phyloP scores from a whole-genome alignment of 108 stramenopile species.

The Fragilariopsis cylindrus region DNA sequence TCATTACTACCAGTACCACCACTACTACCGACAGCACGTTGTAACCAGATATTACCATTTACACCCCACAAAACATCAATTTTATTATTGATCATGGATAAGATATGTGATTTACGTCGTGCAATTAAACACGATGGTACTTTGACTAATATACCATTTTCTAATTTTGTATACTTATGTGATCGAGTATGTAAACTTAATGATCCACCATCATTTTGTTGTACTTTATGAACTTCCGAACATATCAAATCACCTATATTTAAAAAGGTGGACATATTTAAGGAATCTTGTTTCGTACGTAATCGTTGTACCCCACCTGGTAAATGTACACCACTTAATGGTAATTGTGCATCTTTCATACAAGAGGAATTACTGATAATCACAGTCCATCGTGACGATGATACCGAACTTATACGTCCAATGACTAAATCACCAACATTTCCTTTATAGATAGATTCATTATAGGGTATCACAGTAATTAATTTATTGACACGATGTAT shows the following conservation, averaged over 20 bases:
- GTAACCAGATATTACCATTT: slow-evolving; percentile 90
- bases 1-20: slow-evolving; percentile 26
- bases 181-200: slow-evolving; percentile 91
- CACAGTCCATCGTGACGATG: slow-evolving; percentile 90
- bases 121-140: slow-evolving; percentile 84
- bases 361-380: slow-evolving; percentile 27
- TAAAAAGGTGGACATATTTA: slow-evolving; percentile 91
- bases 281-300: slow-evolving; percentile 93
- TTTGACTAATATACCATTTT: slow-evolving; percentile 83
- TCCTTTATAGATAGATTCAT: slow-evolving; percentile 64
- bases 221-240: slow-evolving; percentile 87
- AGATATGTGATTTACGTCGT: slow-evolving; percentile 73
- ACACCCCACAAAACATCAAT: slow-evolving; percentile 70
- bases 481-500: slow-evolving; percentile 96
- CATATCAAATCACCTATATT: slow-evolving; percentile 92
- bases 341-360: slow-evolving; percentile 71
- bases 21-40: slow-evolving; percentile 54
- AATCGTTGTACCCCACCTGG: slow-evolving; percentile 95
- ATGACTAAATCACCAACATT: slow-evolving; percentile 98
- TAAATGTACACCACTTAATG: slow-evolving; percentile 88
- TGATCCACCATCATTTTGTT: slow-evolving; percentile 67
- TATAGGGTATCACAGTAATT: slow-evolving; percentile 88
- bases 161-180: slow-evolving; percentile 91
- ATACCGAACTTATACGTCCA: slow-evolving; percentile 89
- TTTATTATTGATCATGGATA: slow-evolving; percentile 45